Evolutionary conservation across 2,329 filamentous ascomycete genomes (phyloP).

Genomic region (Graphilbum sp.): DNA sequence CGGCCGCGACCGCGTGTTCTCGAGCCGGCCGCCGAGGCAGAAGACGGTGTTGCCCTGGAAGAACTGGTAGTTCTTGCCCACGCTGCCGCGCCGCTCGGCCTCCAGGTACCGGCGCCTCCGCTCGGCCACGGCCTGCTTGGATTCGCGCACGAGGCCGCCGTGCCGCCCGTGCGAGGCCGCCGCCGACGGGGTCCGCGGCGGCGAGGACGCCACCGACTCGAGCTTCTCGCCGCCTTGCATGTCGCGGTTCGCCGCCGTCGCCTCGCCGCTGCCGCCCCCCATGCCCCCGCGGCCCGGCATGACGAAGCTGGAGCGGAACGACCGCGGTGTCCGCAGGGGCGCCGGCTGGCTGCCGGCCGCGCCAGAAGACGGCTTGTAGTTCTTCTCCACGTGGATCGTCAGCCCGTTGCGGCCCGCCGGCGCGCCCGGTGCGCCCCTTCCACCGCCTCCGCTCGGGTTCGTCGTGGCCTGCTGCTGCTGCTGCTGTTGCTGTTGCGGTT

Average conservation of each 20-base stretch:
- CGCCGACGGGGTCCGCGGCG: conserved; percentile 30
- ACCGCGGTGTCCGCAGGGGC: conserved; percentile 55
- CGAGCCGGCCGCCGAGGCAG: conserved; percentile 67
- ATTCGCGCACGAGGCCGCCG: conserved; percentile 15
- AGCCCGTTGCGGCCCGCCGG: conserved; percentile 17
- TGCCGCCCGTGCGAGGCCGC: conserved; percentile 13
- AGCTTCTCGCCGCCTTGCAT: conserved; percentile 63
- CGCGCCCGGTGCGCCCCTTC: conserved; percentile 3
- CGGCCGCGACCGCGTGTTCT: conserved; percentile 75
- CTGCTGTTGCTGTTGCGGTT: too few species aligned
- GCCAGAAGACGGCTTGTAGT: conserved; percentile 36
- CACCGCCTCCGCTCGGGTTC: conserved; percentile 16
- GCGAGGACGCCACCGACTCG: conserved; percentile 65
- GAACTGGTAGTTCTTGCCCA: conserved; percentile 71
- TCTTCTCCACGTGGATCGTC: conserved; percentile 43
- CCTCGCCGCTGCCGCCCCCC: conserved; percentile 17
- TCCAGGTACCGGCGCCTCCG: conserved; percentile 1
- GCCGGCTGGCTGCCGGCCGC: conserved; percentile 28
- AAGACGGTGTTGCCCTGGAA: conserved; percentile 91
- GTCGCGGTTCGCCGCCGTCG: conserved; percentile 35
- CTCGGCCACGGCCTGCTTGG: background rate
- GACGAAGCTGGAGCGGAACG: conserved; percentile 62
- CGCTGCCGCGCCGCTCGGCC: background rate
- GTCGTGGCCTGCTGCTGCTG: too few species aligned
- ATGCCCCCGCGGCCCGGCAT: conserved; percentile 25